Conservation (phyloP, 2,329 filamentous ascomycete species). For the Amauroascus verrucosus region DNA sequence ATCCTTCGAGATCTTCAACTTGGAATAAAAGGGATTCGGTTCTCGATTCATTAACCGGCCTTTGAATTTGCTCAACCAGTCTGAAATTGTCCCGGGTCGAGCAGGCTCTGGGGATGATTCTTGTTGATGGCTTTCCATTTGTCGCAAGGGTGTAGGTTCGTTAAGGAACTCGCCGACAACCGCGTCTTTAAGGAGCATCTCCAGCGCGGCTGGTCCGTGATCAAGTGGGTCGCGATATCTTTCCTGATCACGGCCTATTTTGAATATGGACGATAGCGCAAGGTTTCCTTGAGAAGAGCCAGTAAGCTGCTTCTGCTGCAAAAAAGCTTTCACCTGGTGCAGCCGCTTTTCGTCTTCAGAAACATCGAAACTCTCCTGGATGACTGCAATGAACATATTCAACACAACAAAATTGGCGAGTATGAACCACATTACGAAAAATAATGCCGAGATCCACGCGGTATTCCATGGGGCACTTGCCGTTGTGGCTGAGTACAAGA, state of each 20-base stretch:
- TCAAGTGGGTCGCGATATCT: slow-evolving; percentile 70
- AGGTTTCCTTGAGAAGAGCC: slow-evolving; percentile 59
- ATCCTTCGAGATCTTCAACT: slow-evolving; percentile 56
- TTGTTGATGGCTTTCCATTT: slow-evolving; percentile 23
- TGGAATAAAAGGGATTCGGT: slow-evolving; percentile 91
- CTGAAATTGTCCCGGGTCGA: slow-evolving; percentile 50
- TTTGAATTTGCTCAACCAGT: slow-evolving; percentile 51
- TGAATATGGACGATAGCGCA: slow-evolving; percentile 60
- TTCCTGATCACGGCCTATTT: slow-evolving; percentile 51
- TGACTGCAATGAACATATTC: slow-evolving; percentile 99
- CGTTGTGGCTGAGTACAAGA: slow-evolving; percentile 71
- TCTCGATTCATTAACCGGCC: slow-evolving; percentile 54
- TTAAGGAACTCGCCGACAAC: slow-evolving; percentile 93
- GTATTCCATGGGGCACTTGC: slow-evolving; percentile 57
- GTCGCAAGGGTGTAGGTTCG: slow-evolving; percentile 42
- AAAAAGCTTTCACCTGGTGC: slow-evolving; percentile 89
- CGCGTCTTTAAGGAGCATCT: slow-evolving; percentile 93
- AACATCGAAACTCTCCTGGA: slow-evolving; percentile 98
- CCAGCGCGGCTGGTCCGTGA: slow-evolving; percentile 81
- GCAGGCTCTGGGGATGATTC: slow-evolving; percentile 32
- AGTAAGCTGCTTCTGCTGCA: slow-evolving; percentile 80
- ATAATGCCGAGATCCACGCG: slow-evolving; percentile 86
- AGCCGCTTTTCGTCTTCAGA: slow-evolving; percentile 96
- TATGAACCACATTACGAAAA: slow-evolving; percentile 92
- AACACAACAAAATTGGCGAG: slow-evolving; percentile 88